Evolutionary conservation across 2,329 filamentous ascomycete genomes (phyloP).

Genomic region (Trichoderma guizhouense): DNA sequence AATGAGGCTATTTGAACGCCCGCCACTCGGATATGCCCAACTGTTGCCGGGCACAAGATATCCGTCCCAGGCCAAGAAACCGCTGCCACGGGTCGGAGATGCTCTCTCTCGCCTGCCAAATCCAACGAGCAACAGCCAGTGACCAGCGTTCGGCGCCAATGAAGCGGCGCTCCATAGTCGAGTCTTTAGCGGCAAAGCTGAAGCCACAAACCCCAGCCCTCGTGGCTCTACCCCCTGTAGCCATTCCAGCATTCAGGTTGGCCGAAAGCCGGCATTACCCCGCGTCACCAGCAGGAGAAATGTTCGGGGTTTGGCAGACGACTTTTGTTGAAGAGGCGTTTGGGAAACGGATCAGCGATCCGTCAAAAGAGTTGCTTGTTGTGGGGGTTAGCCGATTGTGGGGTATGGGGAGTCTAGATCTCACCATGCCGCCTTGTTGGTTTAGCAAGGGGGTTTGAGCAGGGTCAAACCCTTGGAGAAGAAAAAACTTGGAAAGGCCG

Average conservation of each 20-base stretch:
- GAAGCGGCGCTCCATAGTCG: background rate
- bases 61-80: constrained; percentile 5
- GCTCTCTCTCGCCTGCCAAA: background rate
- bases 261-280: constrained; percentile 9
- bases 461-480: constrained; percentile 2
- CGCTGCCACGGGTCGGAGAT: background rate
- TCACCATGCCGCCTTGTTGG: background rate
- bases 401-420: constrained; percentile 16
- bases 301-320: background rate
- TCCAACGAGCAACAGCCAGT: background rate
- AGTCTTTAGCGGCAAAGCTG: constrained; percentile 2
- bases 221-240: background rate
- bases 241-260: constrained; percentile 4
- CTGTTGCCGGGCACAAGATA: background rate
- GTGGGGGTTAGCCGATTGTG: constrained; percentile 16
- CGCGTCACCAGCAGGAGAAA: constrained; percentile 7
- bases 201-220: background rate
- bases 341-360: background rate
- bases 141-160: background rate
- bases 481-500: background rate
- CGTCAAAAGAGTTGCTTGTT: background rate
- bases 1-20: constrained; percentile 17
- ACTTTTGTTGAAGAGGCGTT: background rate
- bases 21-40: constrained; percentile 2
- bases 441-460: constrained; percentile 9